Percentiles rank a stretch among this genome's conserved stretches.
phyloP scores from a whole-genome alignment of 2,329 filamentous ascomycete genomes.

The Elsinoe arachidis region DNA sequence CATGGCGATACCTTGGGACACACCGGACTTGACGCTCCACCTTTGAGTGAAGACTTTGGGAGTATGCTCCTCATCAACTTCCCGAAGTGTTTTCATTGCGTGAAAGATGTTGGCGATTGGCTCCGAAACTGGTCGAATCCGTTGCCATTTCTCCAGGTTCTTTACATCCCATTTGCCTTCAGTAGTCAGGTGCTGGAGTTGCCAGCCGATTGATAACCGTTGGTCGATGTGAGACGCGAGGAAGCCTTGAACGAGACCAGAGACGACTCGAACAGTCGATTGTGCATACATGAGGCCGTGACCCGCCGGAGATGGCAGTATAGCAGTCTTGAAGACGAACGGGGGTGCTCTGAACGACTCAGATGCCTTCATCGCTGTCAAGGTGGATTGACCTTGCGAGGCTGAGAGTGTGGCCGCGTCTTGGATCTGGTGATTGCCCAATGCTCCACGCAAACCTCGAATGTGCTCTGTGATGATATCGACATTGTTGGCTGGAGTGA shows the following conservation, averaged over 20 bases:
- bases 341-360: constrained; percentile 32
- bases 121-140: constrained; percentile 65
- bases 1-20: constrained; percentile 32
- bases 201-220: constrained; percentile 77
- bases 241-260: constrained; percentile 77
- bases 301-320: constrained; percentile 68
- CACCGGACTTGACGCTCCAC: constrained; percentile 60
- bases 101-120: constrained; percentile 69
- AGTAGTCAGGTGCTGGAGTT: constrained; percentile 77
- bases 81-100: constrained; percentile 85
- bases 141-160: constrained; percentile 86
- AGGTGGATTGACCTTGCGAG: background rate
- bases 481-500: constrained; percentile 65
- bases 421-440: constrained; percentile 9
- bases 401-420: background rate
- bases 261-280: constrained; percentile 63
- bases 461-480: constrained; percentile 52
- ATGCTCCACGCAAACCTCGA: background rate
- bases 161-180: constrained; percentile 98
- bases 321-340: constrained; percentile 54
- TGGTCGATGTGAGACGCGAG: constrained; percentile 64
- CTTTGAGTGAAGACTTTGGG: constrained; percentile 61
- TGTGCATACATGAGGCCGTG: constrained; percentile 81
- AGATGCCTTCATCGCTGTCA: background rate
- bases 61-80: constrained; percentile 76